These are phyloP conservation scores for Leccinellum rugosiceps DNA, from an alignment of 768 basidiomycete species.

Conservation along the genomic window DNA sequence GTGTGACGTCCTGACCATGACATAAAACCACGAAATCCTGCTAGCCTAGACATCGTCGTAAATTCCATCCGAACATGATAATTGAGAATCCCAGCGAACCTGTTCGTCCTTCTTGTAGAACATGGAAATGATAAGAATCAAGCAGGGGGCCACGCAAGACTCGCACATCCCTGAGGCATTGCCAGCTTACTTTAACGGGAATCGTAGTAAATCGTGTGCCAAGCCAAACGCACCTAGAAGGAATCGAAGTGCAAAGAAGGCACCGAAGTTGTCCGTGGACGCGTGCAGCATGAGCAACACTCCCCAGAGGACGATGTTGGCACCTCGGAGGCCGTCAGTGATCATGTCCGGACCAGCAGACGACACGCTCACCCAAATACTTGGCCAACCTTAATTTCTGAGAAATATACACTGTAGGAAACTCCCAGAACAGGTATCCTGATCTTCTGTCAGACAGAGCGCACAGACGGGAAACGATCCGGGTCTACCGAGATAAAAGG, in stretches of 20 bases:
- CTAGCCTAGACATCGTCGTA: conserved; percentile 37
- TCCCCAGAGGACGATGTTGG: conserved; percentile 61
- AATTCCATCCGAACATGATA: neutral
- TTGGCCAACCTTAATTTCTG: conserved; percentile 60
- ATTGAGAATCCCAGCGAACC: conserved; percentile 22
- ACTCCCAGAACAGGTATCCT: conserved; percentile 62
- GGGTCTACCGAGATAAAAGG: conserved; percentile 57
- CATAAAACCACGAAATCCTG: conserved; percentile 64
- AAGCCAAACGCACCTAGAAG: conserved; percentile 43
- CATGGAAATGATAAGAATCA: conserved; percentile 62
- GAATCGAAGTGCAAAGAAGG: conserved; percentile 62
- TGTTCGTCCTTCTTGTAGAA: conserved; percentile 71
- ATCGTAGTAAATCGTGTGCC: neutral
- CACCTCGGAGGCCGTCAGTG: conserved; percentile 32
- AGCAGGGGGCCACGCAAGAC: conserved; percentile 58
- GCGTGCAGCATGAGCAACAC: conserved; percentile 58
- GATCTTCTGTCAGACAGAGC: neutral
- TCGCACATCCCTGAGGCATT: conserved; percentile 56
- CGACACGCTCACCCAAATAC: conserved; percentile 46
- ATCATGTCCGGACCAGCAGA: neutral
- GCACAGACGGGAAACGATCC: neutral
- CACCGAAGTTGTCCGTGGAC: conserved; percentile 51
- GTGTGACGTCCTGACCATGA: conserved; percentile 43
- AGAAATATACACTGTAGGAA: conserved; percentile 63
- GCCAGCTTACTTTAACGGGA: neutral